A percentile compares a stretch with the other conserved stretches of the same genome.
Conservation (phyloP, 1,284 basidiomycete species). For the Malassezia japonica region DNA sequence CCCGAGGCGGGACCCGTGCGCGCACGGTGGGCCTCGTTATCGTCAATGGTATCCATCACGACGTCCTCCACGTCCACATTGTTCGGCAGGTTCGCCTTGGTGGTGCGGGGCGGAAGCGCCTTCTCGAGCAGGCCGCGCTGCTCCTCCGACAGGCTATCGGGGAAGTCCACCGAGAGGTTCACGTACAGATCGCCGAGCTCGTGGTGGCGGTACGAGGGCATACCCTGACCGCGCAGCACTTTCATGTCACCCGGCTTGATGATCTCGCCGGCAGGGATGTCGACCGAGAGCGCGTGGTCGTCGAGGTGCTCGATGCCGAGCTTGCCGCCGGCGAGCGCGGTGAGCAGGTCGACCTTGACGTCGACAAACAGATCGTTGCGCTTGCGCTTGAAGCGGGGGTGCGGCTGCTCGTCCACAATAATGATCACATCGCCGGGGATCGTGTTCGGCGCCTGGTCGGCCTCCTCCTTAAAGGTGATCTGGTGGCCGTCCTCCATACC, state of each 20-base stretch:
- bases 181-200: constrained; percentile 89
- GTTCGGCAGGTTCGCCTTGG: constrained; percentile 61
- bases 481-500: constrained; percentile 98
- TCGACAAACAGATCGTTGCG: constrained; percentile 84
- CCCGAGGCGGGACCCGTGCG: constrained; percentile 50
- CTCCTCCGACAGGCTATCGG: constrained; percentile 64
- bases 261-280: constrained; percentile 72
- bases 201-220: constrained; percentile 97
- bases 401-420: constrained; percentile 89
- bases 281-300: constrained; percentile 75
- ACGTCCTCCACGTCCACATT: constrained; percentile 71
- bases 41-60: constrained; percentile 69
- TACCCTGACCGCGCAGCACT: constrained; percentile 85
- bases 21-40: constrained; percentile 58
- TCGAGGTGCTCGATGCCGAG: constrained; percentile 88
- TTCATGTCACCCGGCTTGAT: constrained; percentile 87
- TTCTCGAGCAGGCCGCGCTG: constrained; percentile 69
- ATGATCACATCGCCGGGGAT: constrained; percentile 94
- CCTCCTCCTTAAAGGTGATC: constrained; percentile 87
- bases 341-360: constrained; percentile 82
- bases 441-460: constrained; percentile 83
- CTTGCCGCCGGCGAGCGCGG: constrained; percentile 83
- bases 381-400: constrained; percentile 80
- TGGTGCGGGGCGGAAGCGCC: constrained; percentile 71
- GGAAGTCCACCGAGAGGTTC: constrained; percentile 80